Evolutionary conservation across 2,329 filamentous ascomycete species (phyloP).

Genomic region (Penicillium sp.): DNA sequence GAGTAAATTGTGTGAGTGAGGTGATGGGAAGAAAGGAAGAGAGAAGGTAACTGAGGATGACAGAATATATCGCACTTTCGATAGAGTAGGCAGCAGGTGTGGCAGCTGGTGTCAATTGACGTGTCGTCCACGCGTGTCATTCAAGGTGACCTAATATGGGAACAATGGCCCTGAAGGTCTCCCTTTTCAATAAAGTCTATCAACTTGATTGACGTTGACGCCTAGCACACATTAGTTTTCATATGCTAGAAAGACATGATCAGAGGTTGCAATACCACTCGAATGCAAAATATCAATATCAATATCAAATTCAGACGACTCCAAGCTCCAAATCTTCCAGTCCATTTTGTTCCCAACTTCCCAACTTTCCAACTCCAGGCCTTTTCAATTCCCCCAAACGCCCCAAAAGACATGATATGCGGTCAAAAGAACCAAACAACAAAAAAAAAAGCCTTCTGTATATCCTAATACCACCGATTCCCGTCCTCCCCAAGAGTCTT

Average conservation of each 20-base stretch:
- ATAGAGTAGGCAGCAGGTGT: background rate
- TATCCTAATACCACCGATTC: conserved; percentile 57
- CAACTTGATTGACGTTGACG: background rate
- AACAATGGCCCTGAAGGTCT: too few relatives aligned
- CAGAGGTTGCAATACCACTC: background rate
- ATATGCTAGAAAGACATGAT: too few relatives aligned
- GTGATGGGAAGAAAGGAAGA: too few relatives aligned
- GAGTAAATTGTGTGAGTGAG: too few relatives aligned
- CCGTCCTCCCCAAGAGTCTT: conserved; percentile 56
- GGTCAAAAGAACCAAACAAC: background rate
- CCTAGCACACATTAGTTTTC: background rate
- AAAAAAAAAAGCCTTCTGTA: background rate
- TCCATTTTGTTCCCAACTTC: background rate
- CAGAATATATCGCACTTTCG: background rate
- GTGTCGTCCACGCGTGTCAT: background rate
- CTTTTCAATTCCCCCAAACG: background rate
- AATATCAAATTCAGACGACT: background rate
- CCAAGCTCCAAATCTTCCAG: background rate
- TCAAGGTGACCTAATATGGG: background rate
- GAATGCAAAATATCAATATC: background rate
- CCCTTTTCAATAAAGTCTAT: background rate
- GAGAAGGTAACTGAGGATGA: too few relatives aligned
- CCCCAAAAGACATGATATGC: background rate
- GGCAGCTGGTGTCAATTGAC: background rate
- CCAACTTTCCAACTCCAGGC: background rate